Conservation (phyloP, 139 green algal genomes). For the Chloropicon primus region DNA sequence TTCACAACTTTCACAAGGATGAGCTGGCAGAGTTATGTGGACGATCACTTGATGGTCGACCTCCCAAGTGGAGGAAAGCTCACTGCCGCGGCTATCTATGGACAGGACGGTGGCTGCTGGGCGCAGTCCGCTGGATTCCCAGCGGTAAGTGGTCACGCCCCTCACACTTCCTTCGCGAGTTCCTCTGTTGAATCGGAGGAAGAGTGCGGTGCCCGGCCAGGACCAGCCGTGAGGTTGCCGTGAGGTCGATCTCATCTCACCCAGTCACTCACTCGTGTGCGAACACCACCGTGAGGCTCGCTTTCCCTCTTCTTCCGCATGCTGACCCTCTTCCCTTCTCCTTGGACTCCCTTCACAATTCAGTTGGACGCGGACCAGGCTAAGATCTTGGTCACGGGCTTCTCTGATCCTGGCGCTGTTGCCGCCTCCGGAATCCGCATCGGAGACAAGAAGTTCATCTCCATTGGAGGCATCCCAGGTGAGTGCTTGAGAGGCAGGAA, state of each 20-base stretch:
- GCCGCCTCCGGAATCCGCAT: slow-evolving; percentile 35
- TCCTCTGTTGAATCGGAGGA: too few species aligned
- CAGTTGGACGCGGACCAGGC: slow-evolving; percentile 25
- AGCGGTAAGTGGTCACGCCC: slow-evolving; percentile 22
- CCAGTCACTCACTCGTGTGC: neutral
- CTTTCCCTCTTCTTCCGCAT: too few species aligned
- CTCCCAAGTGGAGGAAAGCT: slow-evolving; percentile 44
- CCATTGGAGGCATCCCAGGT: slow-evolving; percentile 38
- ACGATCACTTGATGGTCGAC: slow-evolving; percentile 46
- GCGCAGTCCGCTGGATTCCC: slow-evolving; percentile 42
- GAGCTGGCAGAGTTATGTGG: slow-evolving; percentile 45
- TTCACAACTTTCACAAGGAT: slow-evolving; percentile 16
- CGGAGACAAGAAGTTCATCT: slow-evolving; percentile 44
- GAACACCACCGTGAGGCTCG: too few species aligned
- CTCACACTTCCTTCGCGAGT: too few species aligned
- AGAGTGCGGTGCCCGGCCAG: too few species aligned
- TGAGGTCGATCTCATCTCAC: too few species aligned
- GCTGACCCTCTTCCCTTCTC: neutral
- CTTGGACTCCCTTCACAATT: neutral
- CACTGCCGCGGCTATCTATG: slow-evolving; percentile 42
- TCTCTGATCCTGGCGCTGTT: slow-evolving; percentile 27
- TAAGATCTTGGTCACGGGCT: slow-evolving; percentile 29
- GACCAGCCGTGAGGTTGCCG: too few species aligned
- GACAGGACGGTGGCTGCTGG: slow-evolving; percentile 59
- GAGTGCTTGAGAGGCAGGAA: slow-evolving; percentile 55